Evolutionary conservation across 345 rosid genomes (phyloP).

Genomic region (Citrus medica): DNA sequence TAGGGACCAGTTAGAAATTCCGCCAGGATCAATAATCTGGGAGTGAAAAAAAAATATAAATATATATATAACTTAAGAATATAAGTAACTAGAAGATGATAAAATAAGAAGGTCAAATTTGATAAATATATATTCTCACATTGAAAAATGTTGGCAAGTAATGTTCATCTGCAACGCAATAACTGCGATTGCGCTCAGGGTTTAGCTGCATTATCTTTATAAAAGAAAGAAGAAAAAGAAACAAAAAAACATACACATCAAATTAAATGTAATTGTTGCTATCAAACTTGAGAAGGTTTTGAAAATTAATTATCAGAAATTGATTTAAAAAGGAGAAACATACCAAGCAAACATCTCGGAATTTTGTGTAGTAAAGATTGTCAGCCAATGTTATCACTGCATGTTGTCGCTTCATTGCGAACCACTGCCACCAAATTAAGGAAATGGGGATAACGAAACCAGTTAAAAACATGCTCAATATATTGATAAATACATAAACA

Average conservation of each 20-base stretch:
- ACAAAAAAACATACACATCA: neutral
- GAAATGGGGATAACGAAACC: neutral
- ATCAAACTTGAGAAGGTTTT: neutral
- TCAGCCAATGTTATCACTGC: conserved; percentile 90
- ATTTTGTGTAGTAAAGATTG: conserved; percentile 82
- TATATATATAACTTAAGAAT: too few species aligned
- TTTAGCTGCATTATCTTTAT: conserved; percentile 60
- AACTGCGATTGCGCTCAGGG: conserved; percentile 71
- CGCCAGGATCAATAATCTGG: conserved; percentile 92
- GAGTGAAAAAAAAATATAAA: neutral
- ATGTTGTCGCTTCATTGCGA: conserved; percentile 94
- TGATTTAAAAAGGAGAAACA: neutral
- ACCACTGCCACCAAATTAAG: conserved; percentile 69
- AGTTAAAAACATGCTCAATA: neutral
- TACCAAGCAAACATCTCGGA: conserved; percentile 88
- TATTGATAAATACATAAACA: neutral
- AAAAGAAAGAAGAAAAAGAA: neutral
- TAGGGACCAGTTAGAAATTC: conserved; percentile 88
- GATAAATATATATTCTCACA: conserved; percentile 40
- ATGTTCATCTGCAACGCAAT: conserved; percentile 97
- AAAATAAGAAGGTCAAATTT: neutral
- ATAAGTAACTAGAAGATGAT: neutral
- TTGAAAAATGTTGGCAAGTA: conserved; percentile 89
- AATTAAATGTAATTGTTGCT: neutral
- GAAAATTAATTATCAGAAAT: neutral